phyloP scores from a whole-genome alignment of 139 green algal genomes.

The Penium margaritaceum region DNA sequence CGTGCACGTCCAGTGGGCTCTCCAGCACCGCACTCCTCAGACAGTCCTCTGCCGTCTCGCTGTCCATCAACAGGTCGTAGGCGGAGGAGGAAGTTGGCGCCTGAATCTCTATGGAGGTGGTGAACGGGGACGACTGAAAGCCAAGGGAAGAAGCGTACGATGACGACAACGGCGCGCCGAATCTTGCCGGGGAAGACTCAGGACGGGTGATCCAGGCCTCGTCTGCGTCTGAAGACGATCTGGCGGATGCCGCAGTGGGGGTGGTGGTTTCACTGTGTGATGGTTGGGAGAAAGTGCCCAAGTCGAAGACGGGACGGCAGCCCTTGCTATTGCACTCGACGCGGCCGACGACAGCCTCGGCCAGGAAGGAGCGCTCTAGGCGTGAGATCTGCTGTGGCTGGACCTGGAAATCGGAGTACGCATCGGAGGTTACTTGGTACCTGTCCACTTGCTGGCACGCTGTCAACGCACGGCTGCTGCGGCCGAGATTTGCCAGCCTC shows the following conservation, averaged over 20 bases:
- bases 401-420: too few species aligned
- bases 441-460: too few species aligned
- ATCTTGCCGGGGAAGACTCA: neutral
- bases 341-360: neutral
- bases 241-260: neutral
- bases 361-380: conserved; percentile 17
- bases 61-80: conserved; percentile 9
- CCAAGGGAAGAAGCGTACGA: too few species aligned
- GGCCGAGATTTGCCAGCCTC: too few species aligned
- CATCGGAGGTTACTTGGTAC: too few species aligned
- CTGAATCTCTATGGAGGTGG: neutral
- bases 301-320: conserved; percentile 12
- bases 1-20: neutral
- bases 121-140: neutral
- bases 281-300: too few species aligned
- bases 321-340: conserved; percentile 28
- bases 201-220: too few species aligned
- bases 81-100: neutral
- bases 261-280: too few species aligned
- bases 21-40: neutral
- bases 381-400: too few species aligned
- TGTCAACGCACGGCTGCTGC: too few species aligned
- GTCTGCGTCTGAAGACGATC: conserved; percentile 21
- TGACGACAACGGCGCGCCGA: too few species aligned
- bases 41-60: conserved; percentile 8